Percentiles rank a stretch among this genome's conserved stretches.
phyloP scores from a whole-genome alignment of 2,329 filamentous ascomycete species.

The Diaporthe amygdali region DNA sequence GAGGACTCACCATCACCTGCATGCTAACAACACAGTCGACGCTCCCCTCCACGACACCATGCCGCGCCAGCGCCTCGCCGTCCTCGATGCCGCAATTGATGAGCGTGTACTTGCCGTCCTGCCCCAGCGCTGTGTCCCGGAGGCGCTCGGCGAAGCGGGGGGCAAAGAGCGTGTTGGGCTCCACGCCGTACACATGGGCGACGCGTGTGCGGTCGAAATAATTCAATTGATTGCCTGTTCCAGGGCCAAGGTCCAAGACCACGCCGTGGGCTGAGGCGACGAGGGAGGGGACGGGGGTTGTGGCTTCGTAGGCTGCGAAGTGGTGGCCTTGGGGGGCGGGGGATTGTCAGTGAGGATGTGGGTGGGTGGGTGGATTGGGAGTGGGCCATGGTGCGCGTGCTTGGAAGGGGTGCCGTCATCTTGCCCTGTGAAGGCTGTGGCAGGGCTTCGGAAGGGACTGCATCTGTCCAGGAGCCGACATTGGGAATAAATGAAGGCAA shows the following conservation, averaged over 20 bases:
- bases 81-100: slow-evolving; percentile 45
- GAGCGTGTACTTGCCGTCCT: slow-evolving; percentile 43
- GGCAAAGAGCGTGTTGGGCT: slow-evolving; percentile 43
- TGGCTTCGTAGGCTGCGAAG: slow-evolving; percentile 19
- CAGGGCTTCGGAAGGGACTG: background rate
- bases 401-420: background rate
- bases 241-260: slow-evolving; percentile 50
- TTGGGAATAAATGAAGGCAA: background rate
- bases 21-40: slow-evolving; percentile 48
- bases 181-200: slow-evolving; percentile 43
- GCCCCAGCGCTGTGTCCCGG: slow-evolving; percentile 29
- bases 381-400: background rate
- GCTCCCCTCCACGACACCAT: slow-evolving; percentile 40
- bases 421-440: background rate
- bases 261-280: slow-evolving; percentile 32
- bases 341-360: background rate
- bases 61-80: slow-evolving; percentile 38
- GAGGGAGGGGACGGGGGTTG: slow-evolving; percentile 21
- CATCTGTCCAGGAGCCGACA: background rate
- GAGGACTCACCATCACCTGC: slow-evolving; percentile 40
- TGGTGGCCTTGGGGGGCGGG: background rate
- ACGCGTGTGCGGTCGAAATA: slow-evolving; percentile 40
- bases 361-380: background rate
- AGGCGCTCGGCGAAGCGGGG: slow-evolving; percentile 37
- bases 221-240: slow-evolving; percentile 48